Evolutionary conservation across 73 alveolate genomes (phyloP), one percentile per base, ranked within the genome.

Genomic region (Urostyla sp.): DNA sequence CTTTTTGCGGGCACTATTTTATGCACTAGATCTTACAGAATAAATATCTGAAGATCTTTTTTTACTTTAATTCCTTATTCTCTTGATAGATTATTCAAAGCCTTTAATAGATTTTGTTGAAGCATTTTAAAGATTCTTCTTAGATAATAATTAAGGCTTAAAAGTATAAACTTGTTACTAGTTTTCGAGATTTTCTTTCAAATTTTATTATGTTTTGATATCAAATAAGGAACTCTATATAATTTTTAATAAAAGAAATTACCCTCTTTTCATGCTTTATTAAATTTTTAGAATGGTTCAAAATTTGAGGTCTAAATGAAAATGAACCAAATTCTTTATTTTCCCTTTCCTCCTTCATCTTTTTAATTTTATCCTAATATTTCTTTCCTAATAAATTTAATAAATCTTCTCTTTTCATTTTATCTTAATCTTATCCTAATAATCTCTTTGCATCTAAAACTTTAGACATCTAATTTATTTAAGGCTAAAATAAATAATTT

Each of bases 291-390:
- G 79, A 63, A 21, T 40, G 37, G 24, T 63, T 23, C 10, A 46
- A 43, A 2, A 63, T 63, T 34, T 63, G 44, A 20, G 79, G 79
- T 23, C 24, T 43, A 40, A 63, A 63, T 1, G 79, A 21, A 3
- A 38, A 15, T 6, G 6, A 1, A 8, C 18, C 7, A 38, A 40
- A 3, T 24, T 63, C 79, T 40, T 16, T 2, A 2, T 38, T 0
- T 3, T 63, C 61, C 13, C 2, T 4, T 24, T 43, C 1, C 10
- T 18, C 60, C 27, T 63, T 37, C 44, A 20, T 37, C 23, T 37
- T 10, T 8, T 63, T 11, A 16, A 63, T 63, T 43, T 63, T 63
- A 26, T 35, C 79, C n/a, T n/a, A n/a, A n/a, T n/a, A n/a, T n/a
- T n/a, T n/a, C n/a, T n/a, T n/a, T n/a, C n/a, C n/a, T n/a, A n/a